phyloP scores from a whole-genome alignment of 805 yeast species.

The Metschnikowia peoriensis region DNA sequence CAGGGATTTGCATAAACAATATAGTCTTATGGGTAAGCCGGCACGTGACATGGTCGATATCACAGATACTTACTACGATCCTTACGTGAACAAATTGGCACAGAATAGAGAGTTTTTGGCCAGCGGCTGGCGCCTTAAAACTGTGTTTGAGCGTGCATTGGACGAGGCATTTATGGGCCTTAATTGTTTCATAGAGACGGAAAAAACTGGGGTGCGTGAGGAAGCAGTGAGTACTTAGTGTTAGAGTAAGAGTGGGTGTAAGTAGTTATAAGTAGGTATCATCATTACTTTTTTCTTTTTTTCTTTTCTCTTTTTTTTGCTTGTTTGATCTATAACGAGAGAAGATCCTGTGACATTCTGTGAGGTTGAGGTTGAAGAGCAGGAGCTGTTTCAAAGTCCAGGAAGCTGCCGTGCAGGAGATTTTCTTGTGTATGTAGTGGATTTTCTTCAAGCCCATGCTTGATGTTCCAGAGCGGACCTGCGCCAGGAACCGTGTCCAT shows the following conservation, averaged over 20 bases:
- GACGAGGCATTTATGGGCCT: constrained; percentile 90
- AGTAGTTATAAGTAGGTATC: too few species aligned
- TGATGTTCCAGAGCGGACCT: neutral
- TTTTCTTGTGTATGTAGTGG: neutral
- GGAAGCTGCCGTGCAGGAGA: neutral
- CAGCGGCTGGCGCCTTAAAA: constrained; percentile 75
- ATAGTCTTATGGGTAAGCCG: constrained; percentile 38
- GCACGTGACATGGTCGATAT: constrained; percentile 25
- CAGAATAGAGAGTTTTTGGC: constrained; percentile 71
- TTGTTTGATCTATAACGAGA: constrained; percentile 7
- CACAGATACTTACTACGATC: constrained; percentile 46
- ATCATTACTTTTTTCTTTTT: too few species aligned
- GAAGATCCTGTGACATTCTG: neutral
- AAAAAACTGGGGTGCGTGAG: constrained; percentile 21
- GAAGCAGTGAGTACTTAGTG: neutral
- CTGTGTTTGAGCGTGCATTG: constrained; percentile 71
- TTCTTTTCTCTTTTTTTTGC: too few species aligned
- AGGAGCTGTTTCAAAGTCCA: neutral
- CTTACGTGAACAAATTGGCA: constrained; percentile 48
- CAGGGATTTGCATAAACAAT: constrained; percentile 55
- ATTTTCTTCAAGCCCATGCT: neutral
- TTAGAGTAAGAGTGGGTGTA: too few species aligned
- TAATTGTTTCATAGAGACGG: constrained; percentile 67
- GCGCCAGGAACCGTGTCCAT: neutral
- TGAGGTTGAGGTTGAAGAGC: too few species aligned